phyloP scores from a whole-genome alignment of 371 early-diverging fungal species.

The Batrachochytrium dendrobatidis region DNA sequence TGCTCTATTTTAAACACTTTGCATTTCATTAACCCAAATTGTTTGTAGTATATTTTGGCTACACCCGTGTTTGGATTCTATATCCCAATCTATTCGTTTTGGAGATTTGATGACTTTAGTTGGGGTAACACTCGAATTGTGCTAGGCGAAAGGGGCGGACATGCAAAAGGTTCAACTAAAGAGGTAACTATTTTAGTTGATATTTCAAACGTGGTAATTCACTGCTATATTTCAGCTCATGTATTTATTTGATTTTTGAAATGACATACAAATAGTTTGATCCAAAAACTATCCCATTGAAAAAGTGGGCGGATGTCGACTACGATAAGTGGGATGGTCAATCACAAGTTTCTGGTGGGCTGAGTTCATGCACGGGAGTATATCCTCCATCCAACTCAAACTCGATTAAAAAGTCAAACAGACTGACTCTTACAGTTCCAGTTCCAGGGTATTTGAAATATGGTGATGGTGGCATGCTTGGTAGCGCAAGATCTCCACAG shows the following conservation, averaged over 20 bases:
- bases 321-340: slow-evolving; percentile 29
- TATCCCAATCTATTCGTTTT: slow-evolving; percentile 58
- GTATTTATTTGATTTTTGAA: neutral
- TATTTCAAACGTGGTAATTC: slow-evolving; percentile 59
- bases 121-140: slow-evolving; percentile 95
- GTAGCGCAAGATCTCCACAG: too few species aligned
- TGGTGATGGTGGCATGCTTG: too few species aligned
- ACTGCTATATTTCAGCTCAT: slow-evolving; percentile 43
- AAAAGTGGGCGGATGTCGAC: slow-evolving; percentile 83
- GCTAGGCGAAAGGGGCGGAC: slow-evolving; percentile 60
- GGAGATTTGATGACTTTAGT: slow-evolving; percentile 94
- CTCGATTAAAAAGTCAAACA: too few species aligned
- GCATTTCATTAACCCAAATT: neutral
- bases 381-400: too few species aligned
- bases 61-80: slow-evolving; percentile 39
- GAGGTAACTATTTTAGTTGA: too few species aligned
- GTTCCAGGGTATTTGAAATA: too few species aligned
- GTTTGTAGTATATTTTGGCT: slow-evolving; percentile 30
- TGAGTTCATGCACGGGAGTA: too few species aligned
- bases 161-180: too few species aligned
- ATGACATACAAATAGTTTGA: slow-evolving; percentile 53
- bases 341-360: slow-evolving; percentile 15
- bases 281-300: slow-evolving; percentile 76
- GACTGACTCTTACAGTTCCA: too few species aligned
- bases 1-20: neutral